Evolutionary conservation across 2,329 filamentous ascomycete species (phyloP).

Genomic region (Aspergillus japonicus): DNA sequence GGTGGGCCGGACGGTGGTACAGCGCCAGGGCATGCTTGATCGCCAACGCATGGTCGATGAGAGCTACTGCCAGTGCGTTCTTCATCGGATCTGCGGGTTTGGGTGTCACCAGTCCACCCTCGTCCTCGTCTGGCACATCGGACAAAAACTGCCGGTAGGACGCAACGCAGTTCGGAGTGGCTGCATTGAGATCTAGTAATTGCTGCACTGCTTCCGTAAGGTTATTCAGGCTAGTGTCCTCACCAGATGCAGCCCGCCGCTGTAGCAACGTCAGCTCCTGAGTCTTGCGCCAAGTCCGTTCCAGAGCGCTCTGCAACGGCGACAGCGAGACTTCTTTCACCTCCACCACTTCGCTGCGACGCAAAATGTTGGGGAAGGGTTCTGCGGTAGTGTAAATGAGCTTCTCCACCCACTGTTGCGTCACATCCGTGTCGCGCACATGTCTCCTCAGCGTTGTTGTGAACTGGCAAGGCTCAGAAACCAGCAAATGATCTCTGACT

Average conservation of each 20-base stretch:
- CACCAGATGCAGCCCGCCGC: conserved; percentile 69
- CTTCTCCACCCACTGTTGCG: conserved; percentile 79
- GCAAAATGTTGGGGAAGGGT: conserved; percentile 84
- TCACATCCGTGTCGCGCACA: conserved; percentile 63
- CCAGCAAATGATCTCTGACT: conserved; percentile 81
- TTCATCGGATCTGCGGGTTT: conserved; percentile 58
- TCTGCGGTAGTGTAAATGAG: conserved; percentile 79
- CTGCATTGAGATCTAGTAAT: conserved; percentile 72
- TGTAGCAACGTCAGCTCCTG: conserved; percentile 77
- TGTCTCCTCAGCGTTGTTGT: conserved; percentile 72
- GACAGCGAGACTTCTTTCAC: conserved; percentile 65
- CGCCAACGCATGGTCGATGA: conserved; percentile 85
- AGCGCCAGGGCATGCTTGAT: conserved; percentile 76
- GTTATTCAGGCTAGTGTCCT: conserved; percentile 65
- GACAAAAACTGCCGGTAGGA: conserved; percentile 75
- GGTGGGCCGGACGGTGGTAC: conserved; percentile 62
- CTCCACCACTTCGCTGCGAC: conserved; percentile 78
- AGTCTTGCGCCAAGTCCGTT: conserved; percentile 87
- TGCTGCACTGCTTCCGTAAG: conserved; percentile 74
- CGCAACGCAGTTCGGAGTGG: conserved; percentile 73
- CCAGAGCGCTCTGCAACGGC: conserved; percentile 82
- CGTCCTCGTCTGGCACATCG: conserved; percentile 39
- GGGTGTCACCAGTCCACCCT: conserved; percentile 47
- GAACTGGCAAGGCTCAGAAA: conserved; percentile 74
- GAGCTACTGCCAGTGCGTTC: conserved; percentile 76